Percentiles rank a stretch among this genome's conserved stretches.
phyloP scores from a whole-genome alignment of 2,329 filamentous ascomycete genomes.

The Paraconiothyrium brasiliense region DNA sequence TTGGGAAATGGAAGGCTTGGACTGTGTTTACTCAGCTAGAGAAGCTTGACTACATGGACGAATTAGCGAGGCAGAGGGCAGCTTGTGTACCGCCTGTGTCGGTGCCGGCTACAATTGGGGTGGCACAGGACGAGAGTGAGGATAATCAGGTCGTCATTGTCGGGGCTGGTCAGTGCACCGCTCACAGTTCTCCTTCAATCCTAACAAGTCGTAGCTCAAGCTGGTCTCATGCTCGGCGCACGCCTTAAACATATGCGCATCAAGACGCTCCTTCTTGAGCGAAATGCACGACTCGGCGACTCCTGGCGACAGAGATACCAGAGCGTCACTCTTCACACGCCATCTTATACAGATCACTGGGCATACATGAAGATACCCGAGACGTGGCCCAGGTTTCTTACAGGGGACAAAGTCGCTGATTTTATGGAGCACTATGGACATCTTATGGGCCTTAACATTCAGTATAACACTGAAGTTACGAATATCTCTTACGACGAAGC shows the following conservation, averaged over 20 bases:
- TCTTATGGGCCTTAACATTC: not conserved
- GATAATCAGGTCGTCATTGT: not conserved
- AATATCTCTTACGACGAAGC: not conserved
- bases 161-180: not conserved
- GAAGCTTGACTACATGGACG: not conserved
- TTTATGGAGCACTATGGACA: constrained; percentile 1
- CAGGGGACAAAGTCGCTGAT: not conserved
- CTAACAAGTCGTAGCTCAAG: not conserved
- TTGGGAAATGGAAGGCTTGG: not conserved
- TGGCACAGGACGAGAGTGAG: not conserved
- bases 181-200: not conserved
- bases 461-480: not conserved
- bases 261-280: not conserved
- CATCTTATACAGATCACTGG: not conserved
- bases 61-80: not conserved
- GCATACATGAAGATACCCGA: not conserved
- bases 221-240: constrained; percentile 1
- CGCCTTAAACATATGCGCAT: not conserved
- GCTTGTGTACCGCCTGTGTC: not conserved
- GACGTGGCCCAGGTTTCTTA: not conserved
- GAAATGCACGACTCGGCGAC: not conserved
- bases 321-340: not conserved
- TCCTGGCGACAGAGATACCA: not conserved
- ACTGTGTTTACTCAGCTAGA: not conserved
- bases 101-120: not conserved